phyloP scores from a whole-genome alignment of 805 yeast genomes.

The Millerozyma miso region DNA sequence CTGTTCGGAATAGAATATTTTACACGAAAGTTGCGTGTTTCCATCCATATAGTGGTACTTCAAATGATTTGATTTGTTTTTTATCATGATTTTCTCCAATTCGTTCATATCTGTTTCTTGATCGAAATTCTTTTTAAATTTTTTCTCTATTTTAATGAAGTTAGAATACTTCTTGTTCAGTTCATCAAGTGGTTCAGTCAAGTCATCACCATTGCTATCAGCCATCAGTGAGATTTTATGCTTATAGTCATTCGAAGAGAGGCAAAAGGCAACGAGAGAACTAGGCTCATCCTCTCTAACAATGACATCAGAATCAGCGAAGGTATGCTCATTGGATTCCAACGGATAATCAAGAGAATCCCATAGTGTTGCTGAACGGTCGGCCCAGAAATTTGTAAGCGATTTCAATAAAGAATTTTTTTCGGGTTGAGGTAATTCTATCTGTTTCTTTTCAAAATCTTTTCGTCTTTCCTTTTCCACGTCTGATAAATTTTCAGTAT shows the following conservation, averaged over 20 bases:
- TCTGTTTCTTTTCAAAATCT: conserved; percentile 7
- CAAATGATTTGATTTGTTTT: conserved; percentile 82
- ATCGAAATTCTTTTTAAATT: conserved; percentile 29
- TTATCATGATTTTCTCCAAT: conserved; percentile 69
- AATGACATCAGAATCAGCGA: conserved; percentile 89
- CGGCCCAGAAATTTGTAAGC: conserved; percentile 93
- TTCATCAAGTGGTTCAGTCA: conserved; percentile 19
- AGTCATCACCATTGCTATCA: conserved; percentile 6
- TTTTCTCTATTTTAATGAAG: conserved; percentile 39
- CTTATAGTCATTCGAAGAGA: conserved; percentile 78
- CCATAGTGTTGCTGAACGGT: conserved; percentile 93
- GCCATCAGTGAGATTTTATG: conserved; percentile 47
- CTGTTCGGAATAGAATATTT: conserved; percentile 92
- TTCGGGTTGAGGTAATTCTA: conserved; percentile 49
- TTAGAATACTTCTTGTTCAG: conserved; percentile 31
- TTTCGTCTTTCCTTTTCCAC: conserved; percentile 1
- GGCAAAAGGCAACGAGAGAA: conserved; percentile 87
- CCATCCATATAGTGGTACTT: conserved; percentile 90
- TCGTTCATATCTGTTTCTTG: conserved; percentile 23
- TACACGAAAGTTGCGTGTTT: conserved; percentile 77
- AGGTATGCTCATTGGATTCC: conserved; percentile 77
- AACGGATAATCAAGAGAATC: conserved; percentile 85
- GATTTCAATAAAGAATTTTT: conserved; percentile 76
- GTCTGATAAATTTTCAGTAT: background rate
- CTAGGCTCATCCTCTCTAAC: conserved; percentile 97